Evolutionary conservation across 2,329 filamentous ascomycete genomes (phyloP), one percentile per base, ranked within the genome.

Genomic region (Aaosphaeria arxii): DNA sequence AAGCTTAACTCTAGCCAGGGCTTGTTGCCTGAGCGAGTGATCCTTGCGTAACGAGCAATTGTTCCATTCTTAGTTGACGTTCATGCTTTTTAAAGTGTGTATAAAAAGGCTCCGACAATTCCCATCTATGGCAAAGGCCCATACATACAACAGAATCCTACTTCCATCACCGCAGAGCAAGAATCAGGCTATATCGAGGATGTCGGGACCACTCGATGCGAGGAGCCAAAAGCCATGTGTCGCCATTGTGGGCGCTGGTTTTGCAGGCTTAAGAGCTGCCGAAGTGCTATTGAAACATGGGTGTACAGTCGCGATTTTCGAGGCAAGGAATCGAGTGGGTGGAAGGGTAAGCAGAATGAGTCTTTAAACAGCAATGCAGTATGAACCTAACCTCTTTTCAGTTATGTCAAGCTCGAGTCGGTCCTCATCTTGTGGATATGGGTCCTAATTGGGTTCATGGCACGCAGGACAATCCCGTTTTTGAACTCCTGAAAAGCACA

Each of bases 181-280:
- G 17, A 24, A 24, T 24, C 2, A 24, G 17, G 17, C 17, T 24
- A 24, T 24, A 24, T 24, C 17, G 17, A 24, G 17, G 17, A 24
- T 24, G 17, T 24, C 17, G 17, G 17, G 17, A 24, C 17, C 17
- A 24, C 17, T 24, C 17, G 17, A 24, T 24, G 17, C 17, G 17
- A 24, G 17, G 17, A 24, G 17, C 17, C 17, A 24, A 24, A 24
- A 24, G 17, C 17, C 17, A 24, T 24, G 33, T 50, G 67, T 88
- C 39, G 82, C 78, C 13, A 73, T 88, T n/a, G 68, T 88, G 43
- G 85, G 85, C 13, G 85, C 83, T 31, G 85, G 85, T 5, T 71
- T 88, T 17, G 76, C 84, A 4, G 85, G 85, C 0, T 73, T 88
- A n/a, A 76, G 84, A 48, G 85, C 83, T 58, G 83, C 85, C 39